Evolutionary conservation across 2,329 filamentous ascomycete genomes (phyloP), one percentile per base, ranked within the genome.

Genomic region (Hymenoscyphus salicellus): DNA sequence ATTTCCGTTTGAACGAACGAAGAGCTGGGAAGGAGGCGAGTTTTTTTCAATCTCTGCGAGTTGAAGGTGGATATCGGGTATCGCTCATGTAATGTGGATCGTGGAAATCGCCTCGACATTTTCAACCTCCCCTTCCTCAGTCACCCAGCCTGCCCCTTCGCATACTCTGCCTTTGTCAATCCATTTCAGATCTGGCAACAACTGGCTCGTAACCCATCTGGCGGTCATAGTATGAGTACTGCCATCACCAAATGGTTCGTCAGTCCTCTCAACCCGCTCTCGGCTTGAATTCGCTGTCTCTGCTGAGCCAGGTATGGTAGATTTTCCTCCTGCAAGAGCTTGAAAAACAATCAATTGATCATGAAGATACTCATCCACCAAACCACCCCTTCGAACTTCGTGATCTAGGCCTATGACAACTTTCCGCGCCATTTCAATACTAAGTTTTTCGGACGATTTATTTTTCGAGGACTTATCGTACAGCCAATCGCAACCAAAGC

Each of bases 301-400:
- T 5, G 36, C 33, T 6, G 65, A 62, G 10, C 68, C 68, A 11
- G 69, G 64, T 60, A 74, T 72, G 30, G 41, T 67, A 11, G 84
- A 84, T 60, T 72, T 77, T 0, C 83, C 85, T 14, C 81, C 78
- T 1, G 84, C 82, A 10, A 89, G 75, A 3, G 83, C 83, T 73
- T 89, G 86, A 70, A 87, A 86, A 20, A 85, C 77, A 2, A 88
- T 76, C 28, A 89, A 70, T 73, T 89, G 86, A 73, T 88, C 86
- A 74, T 88, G 84, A 16, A 88, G 77, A 70, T 82, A 80, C 68
- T 83, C 78, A 67, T 89, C 86, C 6, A 85, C 81, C 1, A 80
- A 77, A 0, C 83, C 80, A 1, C 79, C 76, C 0, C 76, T 70
- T 7, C 72, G 71, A 0, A 83, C 74, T 68, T 86, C 83, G 2